A percentile compares a stretch with the other conserved stretches of the same genome.
phyloP scores from a whole-genome alignment of 2,329 filamentous ascomycete species.

The Emydomyces testavorans region DNA sequence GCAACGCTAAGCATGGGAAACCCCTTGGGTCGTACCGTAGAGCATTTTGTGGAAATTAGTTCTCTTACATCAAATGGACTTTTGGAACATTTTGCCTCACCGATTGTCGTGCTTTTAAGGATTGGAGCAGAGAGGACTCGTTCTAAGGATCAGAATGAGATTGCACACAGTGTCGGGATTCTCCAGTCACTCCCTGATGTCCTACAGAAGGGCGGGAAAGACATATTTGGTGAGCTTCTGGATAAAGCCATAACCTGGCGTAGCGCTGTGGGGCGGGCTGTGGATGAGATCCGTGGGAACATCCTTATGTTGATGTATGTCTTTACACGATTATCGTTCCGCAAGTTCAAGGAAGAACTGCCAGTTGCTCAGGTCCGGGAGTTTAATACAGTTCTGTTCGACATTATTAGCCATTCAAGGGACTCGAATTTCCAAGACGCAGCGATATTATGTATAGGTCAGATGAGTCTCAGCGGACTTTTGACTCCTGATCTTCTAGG shows the following conservation, averaged over 20 bases:
- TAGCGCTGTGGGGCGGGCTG: constrained; percentile 47
- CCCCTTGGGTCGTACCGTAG: constrained; percentile 36
- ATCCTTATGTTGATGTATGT: constrained; percentile 49
- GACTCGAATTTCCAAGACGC: constrained; percentile 49
- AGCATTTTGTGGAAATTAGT: constrained; percentile 44
- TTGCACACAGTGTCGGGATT: constrained; percentile 63
- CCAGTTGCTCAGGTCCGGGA: constrained; percentile 31
- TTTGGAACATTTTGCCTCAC: constrained; percentile 37
- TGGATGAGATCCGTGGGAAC: constrained; percentile 50
- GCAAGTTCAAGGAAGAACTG: constrained; percentile 27
- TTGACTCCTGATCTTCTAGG: constrained; percentile 30
- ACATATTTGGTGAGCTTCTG: not conserved
- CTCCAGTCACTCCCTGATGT: constrained; percentile 51
- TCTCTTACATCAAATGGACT: constrained; percentile 44
- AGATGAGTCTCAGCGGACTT: constrained; percentile 49
- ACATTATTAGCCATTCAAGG: constrained; percentile 43
- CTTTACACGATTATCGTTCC: constrained; percentile 46
- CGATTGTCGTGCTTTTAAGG: not conserved
- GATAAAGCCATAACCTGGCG: constrained; percentile 38
- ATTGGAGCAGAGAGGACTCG: not conserved
- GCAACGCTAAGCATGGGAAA: constrained; percentile 29
- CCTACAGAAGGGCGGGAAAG: not conserved
- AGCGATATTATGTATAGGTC: constrained; percentile 47
- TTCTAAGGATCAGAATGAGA: constrained; percentile 41
- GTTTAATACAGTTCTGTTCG: constrained; percentile 37